Conservation (phyloP, 257 asterid species). For the Leptodermis oblonga region DNA sequence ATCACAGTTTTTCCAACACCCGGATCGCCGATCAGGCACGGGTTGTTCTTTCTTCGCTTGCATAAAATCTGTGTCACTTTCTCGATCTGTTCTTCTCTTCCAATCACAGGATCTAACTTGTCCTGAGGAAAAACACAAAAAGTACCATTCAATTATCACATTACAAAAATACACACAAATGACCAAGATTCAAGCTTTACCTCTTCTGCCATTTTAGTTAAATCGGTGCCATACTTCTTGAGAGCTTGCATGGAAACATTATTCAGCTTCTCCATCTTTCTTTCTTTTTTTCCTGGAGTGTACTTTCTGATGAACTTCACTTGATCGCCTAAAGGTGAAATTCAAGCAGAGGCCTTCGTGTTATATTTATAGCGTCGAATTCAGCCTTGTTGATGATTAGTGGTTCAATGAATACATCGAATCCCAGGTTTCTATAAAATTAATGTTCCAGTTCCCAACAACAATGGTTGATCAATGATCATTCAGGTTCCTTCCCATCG, state of each 20-base stretch:
- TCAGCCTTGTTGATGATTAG: neutral
- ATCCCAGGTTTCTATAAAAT: neutral
- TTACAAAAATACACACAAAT: neutral
- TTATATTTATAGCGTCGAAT: neutral
- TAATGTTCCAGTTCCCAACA: neutral
- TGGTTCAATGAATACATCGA: neutral
- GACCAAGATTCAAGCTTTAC: too few species aligned
- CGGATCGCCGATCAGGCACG: conserved; percentile 44
- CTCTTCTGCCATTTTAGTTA: conserved; percentile 31
- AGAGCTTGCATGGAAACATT: neutral
- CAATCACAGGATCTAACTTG: conserved; percentile 44
- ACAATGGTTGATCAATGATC: too few species aligned
- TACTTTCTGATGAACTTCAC: neutral
- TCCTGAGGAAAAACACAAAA: conserved; percentile 18
- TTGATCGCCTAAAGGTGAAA: neutral
- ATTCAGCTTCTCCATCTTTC: conserved; percentile 10
- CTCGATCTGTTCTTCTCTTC: conserved; percentile 37
- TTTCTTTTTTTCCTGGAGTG: too few species aligned
- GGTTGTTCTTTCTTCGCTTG: conserved; percentile 35
- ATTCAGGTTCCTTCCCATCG: too few species aligned
- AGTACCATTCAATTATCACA: neutral
- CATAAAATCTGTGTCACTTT: conserved; percentile 40
- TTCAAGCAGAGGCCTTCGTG: neutral
- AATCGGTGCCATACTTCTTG: conserved; percentile 28
- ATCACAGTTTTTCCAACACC: conserved; percentile 48